Percentiles rank a stretch among this genome's conserved stretches.
Conservation (phyloP, 805 yeast species). For the Candida pseudoglaebosa region DNA sequence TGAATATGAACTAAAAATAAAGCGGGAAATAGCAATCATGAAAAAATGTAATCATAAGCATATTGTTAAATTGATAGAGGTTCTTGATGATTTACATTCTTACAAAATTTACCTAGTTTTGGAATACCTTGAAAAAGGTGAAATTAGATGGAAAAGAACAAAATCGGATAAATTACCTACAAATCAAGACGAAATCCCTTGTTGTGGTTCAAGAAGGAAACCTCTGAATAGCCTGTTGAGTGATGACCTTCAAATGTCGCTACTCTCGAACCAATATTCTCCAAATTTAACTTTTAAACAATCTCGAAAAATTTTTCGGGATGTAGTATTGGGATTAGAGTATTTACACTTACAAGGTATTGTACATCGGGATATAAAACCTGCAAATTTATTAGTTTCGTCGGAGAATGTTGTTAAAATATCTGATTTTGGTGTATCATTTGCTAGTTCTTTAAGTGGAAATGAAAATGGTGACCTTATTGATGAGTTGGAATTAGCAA, state of each 20-base stretch:
- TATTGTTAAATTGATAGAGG: slow-evolving; percentile 46
- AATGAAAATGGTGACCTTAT: slow-evolving; percentile 40
- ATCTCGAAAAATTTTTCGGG: slow-evolving; percentile 71
- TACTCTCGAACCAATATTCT: slow-evolving; percentile 23
- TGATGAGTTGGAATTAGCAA: slow-evolving; percentile 76
- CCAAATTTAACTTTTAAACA: slow-evolving; percentile 68
- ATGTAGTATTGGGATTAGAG: slow-evolving; percentile 83
- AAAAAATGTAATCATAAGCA: slow-evolving; percentile 45
- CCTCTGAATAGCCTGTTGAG: background rate
- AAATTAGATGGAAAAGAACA: slow-evolving; percentile 68
- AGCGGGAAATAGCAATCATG: slow-evolving; percentile 42
- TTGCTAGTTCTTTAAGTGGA: slow-evolving; percentile 49
- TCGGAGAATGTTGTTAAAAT: slow-evolving; percentile 76
- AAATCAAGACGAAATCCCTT: slow-evolving; percentile 40
- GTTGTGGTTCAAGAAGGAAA: slow-evolving; percentile 20
- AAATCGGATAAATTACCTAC: slow-evolving; percentile 6
- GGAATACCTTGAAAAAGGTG: slow-evolving; percentile 89
- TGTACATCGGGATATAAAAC: slow-evolving; percentile 93
- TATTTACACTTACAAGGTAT: slow-evolving; percentile 87
- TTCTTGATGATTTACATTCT: slow-evolving; percentile 78
- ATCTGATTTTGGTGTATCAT: slow-evolving; percentile 95
- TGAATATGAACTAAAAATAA: slow-evolving; percentile 35
- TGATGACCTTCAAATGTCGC: slow-evolving; percentile 17
- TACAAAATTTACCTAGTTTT: slow-evolving; percentile 85
- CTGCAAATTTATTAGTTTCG: slow-evolving; percentile 80